Evolutionary conservation across 2,329 filamentous ascomycete genomes (phyloP).

Genomic region (Emergomyces orientalis): DNA sequence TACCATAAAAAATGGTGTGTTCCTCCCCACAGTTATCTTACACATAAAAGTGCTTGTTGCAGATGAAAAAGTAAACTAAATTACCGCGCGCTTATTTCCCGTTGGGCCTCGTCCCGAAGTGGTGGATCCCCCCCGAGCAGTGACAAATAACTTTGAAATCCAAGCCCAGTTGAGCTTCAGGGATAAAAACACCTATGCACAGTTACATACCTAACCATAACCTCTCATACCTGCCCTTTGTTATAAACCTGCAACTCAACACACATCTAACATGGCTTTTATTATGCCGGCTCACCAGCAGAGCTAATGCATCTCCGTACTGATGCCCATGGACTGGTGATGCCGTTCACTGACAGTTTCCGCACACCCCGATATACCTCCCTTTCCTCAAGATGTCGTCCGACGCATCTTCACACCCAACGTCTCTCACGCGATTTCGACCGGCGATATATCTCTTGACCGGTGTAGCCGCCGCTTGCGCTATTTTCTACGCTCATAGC

Average conservation of each 20-base stretch:
- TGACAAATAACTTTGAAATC: not conserved
- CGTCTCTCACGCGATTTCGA: constrained; percentile 31
- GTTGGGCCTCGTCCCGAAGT: not conserved
- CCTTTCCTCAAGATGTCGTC: constrained; percentile 12
- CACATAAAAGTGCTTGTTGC: no score
- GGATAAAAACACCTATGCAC: no score
- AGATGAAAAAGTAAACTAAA: not conserved
- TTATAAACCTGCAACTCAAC: not conserved
- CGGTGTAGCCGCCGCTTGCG: constrained; percentile 34
- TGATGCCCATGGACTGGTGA: not conserved
- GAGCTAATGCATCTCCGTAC: not conserved
- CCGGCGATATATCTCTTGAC: constrained; percentile 35
- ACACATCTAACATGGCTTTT: not conserved
- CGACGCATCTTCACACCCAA: constrained; percentile 23
- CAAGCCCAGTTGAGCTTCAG: not conserved
- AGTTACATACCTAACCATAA: not conserved
- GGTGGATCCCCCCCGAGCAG: not conserved
- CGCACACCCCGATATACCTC: not conserved
- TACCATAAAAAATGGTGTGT: no score
- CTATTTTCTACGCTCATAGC: constrained; percentile 33
- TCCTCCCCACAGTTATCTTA: no score
- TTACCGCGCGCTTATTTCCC: not conserved
- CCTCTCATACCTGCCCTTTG: not conserved
- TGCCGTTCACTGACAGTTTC: not conserved
- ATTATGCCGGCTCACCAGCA: not conserved